phyloP scores from a whole-genome alignment of 257 asterid genomes.

The Solanum clarkiae region DNA sequence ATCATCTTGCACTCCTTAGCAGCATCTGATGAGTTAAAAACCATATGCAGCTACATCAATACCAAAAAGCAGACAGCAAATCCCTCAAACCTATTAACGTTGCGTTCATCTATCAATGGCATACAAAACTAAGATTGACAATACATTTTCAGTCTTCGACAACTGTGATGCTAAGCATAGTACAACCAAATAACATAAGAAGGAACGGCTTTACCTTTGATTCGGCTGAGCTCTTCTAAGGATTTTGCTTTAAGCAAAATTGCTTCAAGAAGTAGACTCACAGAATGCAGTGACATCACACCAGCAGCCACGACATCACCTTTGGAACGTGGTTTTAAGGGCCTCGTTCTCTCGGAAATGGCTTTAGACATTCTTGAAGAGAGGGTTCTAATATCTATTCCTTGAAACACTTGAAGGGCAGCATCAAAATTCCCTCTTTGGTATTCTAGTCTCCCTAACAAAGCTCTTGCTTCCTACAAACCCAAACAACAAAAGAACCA shows the following conservation, averaged over 20 bases:
- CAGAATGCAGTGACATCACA: slow-evolving; percentile 82
- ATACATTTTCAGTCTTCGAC: background rate
- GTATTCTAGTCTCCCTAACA: slow-evolving; percentile 83
- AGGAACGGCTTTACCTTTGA: slow-evolving; percentile 39
- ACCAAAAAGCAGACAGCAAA: slow-evolving; percentile 4
- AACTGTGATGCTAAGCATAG: background rate
- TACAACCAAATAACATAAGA: background rate
- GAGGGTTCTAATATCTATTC: slow-evolving; percentile 61
- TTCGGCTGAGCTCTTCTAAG: slow-evolving; percentile 57
- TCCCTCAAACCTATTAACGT: background rate
- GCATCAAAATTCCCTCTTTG: slow-evolving; percentile 92
- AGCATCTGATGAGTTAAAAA: slow-evolving; percentile 37
- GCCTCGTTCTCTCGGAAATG: slow-evolving; percentile 42
- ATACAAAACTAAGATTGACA: background rate
- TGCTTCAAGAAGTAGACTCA: slow-evolving; percentile 81
- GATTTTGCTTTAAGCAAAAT: slow-evolving; percentile 68
- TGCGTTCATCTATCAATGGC: background rate
- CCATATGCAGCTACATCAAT: background rate
- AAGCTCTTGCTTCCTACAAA: slow-evolving; percentile 87
- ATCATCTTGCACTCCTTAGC: slow-evolving; percentile 78
- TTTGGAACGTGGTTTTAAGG: slow-evolving; percentile 38
- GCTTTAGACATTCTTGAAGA: slow-evolving; percentile 68
- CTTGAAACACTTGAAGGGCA: slow-evolving; percentile 93
- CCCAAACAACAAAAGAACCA: background rate
- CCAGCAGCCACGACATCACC: slow-evolving; percentile 28